phyloP scores from a whole-genome alignment of 2,329 filamentous ascomycete species.

The Diaporthe eres region DNA sequence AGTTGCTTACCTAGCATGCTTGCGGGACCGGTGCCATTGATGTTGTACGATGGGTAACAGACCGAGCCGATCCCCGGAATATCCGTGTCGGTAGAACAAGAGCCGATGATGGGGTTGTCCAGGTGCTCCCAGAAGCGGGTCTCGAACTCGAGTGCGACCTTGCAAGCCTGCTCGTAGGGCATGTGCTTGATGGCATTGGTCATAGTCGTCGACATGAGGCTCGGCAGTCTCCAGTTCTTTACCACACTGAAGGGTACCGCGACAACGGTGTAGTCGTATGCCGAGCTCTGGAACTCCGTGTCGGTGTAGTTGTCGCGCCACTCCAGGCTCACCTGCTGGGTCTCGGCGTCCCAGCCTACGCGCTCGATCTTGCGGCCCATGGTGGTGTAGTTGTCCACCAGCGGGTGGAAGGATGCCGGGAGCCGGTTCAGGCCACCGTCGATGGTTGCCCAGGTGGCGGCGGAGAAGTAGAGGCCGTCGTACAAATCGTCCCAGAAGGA shows the following conservation, averaged over 20 bases:
- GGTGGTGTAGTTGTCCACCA: constrained; percentile 69
- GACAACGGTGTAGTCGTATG: constrained; percentile 77
- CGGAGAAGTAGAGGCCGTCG: constrained; percentile 72
- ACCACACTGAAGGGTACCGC: constrained; percentile 76
- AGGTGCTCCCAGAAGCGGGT: constrained; percentile 73
- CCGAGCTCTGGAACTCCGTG: constrained; percentile 58
- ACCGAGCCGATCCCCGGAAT: constrained; percentile 73
- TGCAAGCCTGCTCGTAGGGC: constrained; percentile 63
- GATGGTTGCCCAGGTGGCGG: constrained; percentile 75
- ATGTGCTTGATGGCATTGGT: constrained; percentile 63
- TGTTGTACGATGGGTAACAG: constrained; percentile 77
- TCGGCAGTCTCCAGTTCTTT: constrained; percentile 69
- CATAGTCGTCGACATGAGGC: constrained; percentile 56
- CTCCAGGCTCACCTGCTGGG: constrained; percentile 68
- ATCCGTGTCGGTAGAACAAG: constrained; percentile 69
- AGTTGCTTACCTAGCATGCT: constrained; percentile 64
- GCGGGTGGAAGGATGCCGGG: constrained; percentile 73
- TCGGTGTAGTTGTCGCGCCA: constrained; percentile 64
- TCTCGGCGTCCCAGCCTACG: constrained; percentile 65
- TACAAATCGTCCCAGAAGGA: constrained; percentile 66
- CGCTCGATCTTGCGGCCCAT: constrained; percentile 71
- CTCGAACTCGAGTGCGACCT: constrained; percentile 77
- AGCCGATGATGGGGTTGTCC: constrained; percentile 71
- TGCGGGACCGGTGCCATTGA: constrained; percentile 68
- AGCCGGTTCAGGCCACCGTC: constrained; percentile 69